Evolutionary conservation across 441 rosid species (phyloP), one percentile per base, ranked within the genome.

Genomic region (Manihot esculenta): DNA sequence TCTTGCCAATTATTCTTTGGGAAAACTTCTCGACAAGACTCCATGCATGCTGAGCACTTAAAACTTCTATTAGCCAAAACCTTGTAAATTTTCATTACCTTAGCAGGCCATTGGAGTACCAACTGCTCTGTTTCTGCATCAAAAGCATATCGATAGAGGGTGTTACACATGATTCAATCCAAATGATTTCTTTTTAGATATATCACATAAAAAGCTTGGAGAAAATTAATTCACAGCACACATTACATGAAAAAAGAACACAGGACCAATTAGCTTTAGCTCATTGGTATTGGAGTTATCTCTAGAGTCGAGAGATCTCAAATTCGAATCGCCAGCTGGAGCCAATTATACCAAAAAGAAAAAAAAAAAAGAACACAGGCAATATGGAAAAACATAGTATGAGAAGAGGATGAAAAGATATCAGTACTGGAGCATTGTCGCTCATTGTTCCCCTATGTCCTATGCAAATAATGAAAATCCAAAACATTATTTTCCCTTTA

Each of bases 91-190:
- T 60, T 24, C 17, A 49, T 23, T 3, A 50, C 44, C 73, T 73
- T 75, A 70, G 42, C 7, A 53, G 71, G 49, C 73, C 69, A 35
- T 6, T 12, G n/a, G 41, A 57, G 66, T 63, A 56, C 45, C 72
- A 26, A 13, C 64, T 23, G 35, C 53, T 35, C 45, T 48, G 53
- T 30, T 72, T 68, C 83, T 81, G 80, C 82, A 73, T 21, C 45
- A 56, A 55, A 66, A 62, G 61, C 17, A 56, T 65, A 59, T 45
- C 45, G 14, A 64, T 4, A 60, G 42, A 45, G 11, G n/a, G 66
- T 66, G 68, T 64, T 38, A 72, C 21, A 26, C 23, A 7, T 54
- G 2, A 62, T 20, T 35, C 45, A 65, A 50, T 53, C 47, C 35
- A 15, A 61, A 51, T 57, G 41, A 1, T 30, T 20, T 49, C 17